Evolutionary conservation across 176 grass and related monocot genomes (phyloP), one percentile per base, ranked within the genome.

Genomic region (Tillandsia leiboldiana): DNA sequence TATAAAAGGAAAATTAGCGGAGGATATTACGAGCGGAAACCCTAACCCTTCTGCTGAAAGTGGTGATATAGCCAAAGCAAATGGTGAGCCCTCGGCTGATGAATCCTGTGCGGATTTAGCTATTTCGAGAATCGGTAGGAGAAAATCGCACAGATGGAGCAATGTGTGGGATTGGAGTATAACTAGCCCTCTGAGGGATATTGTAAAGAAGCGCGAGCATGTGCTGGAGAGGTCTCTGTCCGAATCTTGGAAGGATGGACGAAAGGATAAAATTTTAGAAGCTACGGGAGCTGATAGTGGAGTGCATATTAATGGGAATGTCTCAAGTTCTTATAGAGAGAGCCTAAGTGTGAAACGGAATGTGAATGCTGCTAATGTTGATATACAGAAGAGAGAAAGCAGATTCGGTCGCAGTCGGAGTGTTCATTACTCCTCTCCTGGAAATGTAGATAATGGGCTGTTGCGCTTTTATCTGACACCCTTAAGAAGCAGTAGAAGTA

Each of bases 401-500:
- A 73, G 73, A 77, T 69, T 91, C 14, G 84, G 78, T 51, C 81
- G 76, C 66, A 87, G 88, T 76, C 79, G 76, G 51, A 91, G 88
- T 14, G 84, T 87, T 47, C 84, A 91, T 74, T 87, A 79, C 47
- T 76, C 75, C 6, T 80, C 81, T 0, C 81, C 88, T 23, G 33
- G 77, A 17, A 84, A 67, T 26, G 28, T 78, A 48, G 75, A 81
- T 53, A 2, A 64, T 2, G 61, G 62, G 49, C 74, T 65, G 48
- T 73, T 82, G 51, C 84, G 62, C 9, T 78, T 86, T 68, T 73
- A 85, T 51, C 14, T 75, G 17, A 83, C 83, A 68, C 77, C 83
- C 24, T 65, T 86, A 15, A 83, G 72, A 51, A 89, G 75, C 64
- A 76, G 75, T 51, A 86, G 83, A 18, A 71, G 75, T 48, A 0